Percentiles rank a stretch among this genome's conserved stretches.
Conservation (phyloP, 805 yeast species). For the Lipomyces sp. region DNA sequence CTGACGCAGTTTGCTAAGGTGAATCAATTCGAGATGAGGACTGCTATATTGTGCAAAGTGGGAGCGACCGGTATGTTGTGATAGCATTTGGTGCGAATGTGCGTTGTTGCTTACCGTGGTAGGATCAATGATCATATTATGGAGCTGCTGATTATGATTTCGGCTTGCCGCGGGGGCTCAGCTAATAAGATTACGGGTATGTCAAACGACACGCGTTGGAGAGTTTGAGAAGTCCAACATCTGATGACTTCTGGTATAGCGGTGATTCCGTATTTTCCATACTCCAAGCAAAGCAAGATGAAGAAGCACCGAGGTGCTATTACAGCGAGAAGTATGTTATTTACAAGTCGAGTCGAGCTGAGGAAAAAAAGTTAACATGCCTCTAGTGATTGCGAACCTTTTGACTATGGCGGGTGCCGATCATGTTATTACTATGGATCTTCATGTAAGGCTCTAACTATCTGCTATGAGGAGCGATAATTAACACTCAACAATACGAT, state of each 20-base stretch:
- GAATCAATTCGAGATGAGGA: constrained; percentile 86
- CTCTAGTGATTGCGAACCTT: constrained; percentile 83
- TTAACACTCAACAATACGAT: background rate
- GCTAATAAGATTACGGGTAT: constrained; percentile 83
- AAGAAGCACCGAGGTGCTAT: constrained; percentile 98
- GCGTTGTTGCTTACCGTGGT: constrained; percentile 66
- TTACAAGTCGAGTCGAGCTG: background rate
- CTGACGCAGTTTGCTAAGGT: constrained; percentile 13
- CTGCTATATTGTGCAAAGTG: constrained; percentile 41
- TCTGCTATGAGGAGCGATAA: background rate
- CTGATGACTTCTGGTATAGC: constrained; percentile 50
- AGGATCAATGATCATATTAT: constrained; percentile 87
- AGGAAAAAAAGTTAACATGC: background rate
- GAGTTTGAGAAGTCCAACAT: background rate
- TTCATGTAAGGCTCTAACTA: constrained; percentile 50
- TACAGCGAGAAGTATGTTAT: constrained; percentile 69
- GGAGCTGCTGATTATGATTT: constrained; percentile 90
- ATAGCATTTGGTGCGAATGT: constrained; percentile 62
- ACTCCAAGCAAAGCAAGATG: constrained; percentile 97
- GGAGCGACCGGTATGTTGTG: constrained; percentile 28
- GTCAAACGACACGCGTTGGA: background rate
- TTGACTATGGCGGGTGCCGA: constrained; percentile 99
- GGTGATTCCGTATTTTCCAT: constrained; percentile 96
- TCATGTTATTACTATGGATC: constrained; percentile 96
- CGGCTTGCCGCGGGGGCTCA: constrained; percentile 97